Evolutionary conservation across 1,139 yeast species (phyloP).

Genomic region (Nadsonia commutata): DNA sequence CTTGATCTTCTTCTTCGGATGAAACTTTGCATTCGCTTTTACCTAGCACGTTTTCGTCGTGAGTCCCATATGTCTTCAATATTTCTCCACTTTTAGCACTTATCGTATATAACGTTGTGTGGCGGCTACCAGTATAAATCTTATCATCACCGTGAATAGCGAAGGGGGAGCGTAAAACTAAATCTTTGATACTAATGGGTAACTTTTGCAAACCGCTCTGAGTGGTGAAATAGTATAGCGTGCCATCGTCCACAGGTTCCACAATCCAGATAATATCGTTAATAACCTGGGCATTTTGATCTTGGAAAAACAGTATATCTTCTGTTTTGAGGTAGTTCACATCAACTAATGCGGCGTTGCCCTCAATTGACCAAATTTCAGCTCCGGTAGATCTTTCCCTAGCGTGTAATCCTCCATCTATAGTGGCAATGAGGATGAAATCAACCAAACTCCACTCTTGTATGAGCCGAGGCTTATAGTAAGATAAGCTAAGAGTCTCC

Average conservation of each 20-base stretch:
- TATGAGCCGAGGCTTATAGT: constrained; percentile 17
- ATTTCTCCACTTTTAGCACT: constrained; percentile 67
- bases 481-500: not conserved
- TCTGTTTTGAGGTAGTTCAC: constrained; percentile 17
- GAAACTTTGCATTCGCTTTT: constrained; percentile 13
- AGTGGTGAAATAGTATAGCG: constrained; percentile 73
- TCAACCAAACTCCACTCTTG: constrained; percentile 47
- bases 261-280: constrained; percentile 53
- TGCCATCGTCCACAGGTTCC: constrained; percentile 82
- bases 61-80: constrained; percentile 56
- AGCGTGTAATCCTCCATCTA: constrained; percentile 83
- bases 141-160: constrained; percentile 64
- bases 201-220: constrained; percentile 62
- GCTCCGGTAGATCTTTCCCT: constrained; percentile 65
- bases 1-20: constrained; percentile 13
- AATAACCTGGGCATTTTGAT: constrained; percentile 3
- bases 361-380: constrained; percentile 58
- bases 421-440: constrained; percentile 57
- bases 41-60: constrained; percentile 12
- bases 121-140: constrained; percentile 74
- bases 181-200: constrained; percentile 67
- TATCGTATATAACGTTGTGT: constrained; percentile 61
- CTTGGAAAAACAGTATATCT: constrained; percentile 9
- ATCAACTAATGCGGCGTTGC: constrained; percentile 26
- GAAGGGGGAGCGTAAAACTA: constrained; percentile 69